Evolutionary conservation across 495 filamentous ascomycete genomes (phyloP).

Genomic region (Penicillium canariense): DNA sequence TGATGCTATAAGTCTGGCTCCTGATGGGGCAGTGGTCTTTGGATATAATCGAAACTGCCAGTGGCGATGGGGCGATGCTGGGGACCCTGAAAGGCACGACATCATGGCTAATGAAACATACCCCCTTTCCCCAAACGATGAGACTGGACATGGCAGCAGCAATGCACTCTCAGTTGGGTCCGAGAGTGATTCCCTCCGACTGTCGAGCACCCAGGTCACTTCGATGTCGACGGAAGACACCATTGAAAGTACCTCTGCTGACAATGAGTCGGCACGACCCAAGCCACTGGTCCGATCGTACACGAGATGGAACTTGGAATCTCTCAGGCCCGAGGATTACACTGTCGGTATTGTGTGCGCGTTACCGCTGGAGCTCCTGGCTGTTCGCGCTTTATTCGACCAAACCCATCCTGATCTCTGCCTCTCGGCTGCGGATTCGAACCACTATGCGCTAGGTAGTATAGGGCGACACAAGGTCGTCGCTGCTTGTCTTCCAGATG

Average conservation of each 20-base stretch:
- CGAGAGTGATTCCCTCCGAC: neutral
- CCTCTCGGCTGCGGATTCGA: constrained; percentile 20
- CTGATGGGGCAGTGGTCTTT: neutral
- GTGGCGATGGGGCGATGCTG: neutral
- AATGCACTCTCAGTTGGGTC: neutral
- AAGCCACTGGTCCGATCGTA: neutral
- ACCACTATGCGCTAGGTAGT: constrained; percentile 37
- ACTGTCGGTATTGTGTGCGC: constrained; percentile 50
- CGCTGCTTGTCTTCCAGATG: constrained; percentile 24
- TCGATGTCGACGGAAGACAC: neutral
- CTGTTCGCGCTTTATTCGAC: constrained; percentile 41
- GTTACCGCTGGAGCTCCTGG: constrained; percentile 34
- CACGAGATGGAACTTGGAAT: neutral
- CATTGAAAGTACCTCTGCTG: neutral
- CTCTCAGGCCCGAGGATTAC: constrained; percentile 25
- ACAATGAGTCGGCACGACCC: neutral
- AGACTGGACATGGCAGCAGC: neutral
- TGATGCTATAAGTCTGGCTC: neutral
- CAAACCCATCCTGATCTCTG: constrained; percentile 13
- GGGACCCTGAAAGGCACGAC: neutral
- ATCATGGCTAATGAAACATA: neutral
- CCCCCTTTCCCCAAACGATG: neutral
- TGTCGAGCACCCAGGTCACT: neutral
- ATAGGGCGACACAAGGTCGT: constrained; percentile 35
- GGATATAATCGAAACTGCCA: constrained; percentile 1